Base-by-base conservation (phyloP, 1,284 basidiomycete species). In the Naganishia cerealis region DNA sequence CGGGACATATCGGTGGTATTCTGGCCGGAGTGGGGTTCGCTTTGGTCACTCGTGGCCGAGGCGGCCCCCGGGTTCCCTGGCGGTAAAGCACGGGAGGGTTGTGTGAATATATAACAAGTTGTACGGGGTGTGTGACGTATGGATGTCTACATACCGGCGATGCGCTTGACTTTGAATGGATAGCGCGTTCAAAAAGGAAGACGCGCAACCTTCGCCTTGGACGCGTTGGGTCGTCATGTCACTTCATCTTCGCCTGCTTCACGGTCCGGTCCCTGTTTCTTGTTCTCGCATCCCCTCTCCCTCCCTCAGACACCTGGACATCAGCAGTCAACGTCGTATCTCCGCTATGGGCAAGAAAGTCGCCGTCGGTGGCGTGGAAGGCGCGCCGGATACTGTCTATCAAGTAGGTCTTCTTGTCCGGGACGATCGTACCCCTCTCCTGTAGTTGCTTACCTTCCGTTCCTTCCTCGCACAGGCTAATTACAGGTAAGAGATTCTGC, bases 1-100 rank as follows among this genome's bases (percentile, higher is more conserved):
- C 88, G 0, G 91, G 88, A 3, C 92, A 94, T 77, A 82, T 93
- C 7, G 91, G 88, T 0, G 92, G 92, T 3, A 80, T 92, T 18
- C 71, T 90, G 1, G 84, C 87, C 55, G 92, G 92, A 18, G 78
- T 88, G 36, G 85, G 79, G 5, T 90, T 87, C 72, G 91, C 76
- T 9, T 29, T 76, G 54, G 70, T 65, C 10, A 26, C 59, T 12
- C 59, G 57, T 21, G 70, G 70, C 16, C 46, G 70, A 58, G 68
- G 68, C n/a, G 62, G 67, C 29, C 50, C 61, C 29, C 61, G 61
- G 10, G 50, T 63, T 8, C 61, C 61, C 12, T 63, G 61, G 61
- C 61, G 61, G 21, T 63, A 50, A 54, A 21, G 10, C 7, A 38
- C 1, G 7, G 26, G 16, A 21, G 13, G 42, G 21, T 24, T 43